Evolutionary conservation across 768 basidiomycete species (phyloP).

Genomic region (Mycena metata): DNA sequence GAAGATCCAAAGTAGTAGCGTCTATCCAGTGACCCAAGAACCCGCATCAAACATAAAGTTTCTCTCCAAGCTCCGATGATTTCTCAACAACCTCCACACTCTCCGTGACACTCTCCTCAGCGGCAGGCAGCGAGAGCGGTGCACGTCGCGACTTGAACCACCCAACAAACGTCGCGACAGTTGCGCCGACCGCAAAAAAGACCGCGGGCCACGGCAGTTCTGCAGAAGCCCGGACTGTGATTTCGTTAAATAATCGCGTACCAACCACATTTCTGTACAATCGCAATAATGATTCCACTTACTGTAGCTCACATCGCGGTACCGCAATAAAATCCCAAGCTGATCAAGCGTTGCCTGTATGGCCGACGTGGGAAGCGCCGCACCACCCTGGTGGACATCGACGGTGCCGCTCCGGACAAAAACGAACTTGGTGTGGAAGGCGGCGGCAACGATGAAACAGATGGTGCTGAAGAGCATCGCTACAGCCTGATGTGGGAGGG

Average conservation of each 20-base stretch:
- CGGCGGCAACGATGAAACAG: constrained; percentile 13
- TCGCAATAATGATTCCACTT: background rate
- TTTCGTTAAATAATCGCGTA: background rate
- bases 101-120: constrained; percentile 11
- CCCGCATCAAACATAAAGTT: background rate
- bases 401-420: constrained; percentile 30
- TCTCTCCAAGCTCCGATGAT: background rate
- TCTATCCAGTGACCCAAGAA: background rate
- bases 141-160: constrained; percentile 26
- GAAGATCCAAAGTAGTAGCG: background rate
- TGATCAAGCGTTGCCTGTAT: constrained; percentile 15
- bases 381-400: constrained; percentile 18
- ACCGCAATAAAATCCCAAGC: constrained; percentile 31
- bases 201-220: constrained; percentile 19
- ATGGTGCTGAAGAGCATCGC: constrained; percentile 22
- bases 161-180: constrained; percentile 20
- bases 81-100: constrained; percentile 5
- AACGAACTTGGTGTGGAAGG: constrained; percentile 33
- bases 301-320: constrained; percentile 35
- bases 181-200: constrained; percentile 21
- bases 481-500: constrained; percentile 28
- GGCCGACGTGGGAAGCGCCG: constrained; percentile 15
- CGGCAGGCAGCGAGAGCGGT: background rate
- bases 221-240: constrained; percentile 27
- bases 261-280: too few relatives aligned